Base-by-base conservation (phyloP, 73 alveolate genomes). In the Halteria grandinella region DNA sequence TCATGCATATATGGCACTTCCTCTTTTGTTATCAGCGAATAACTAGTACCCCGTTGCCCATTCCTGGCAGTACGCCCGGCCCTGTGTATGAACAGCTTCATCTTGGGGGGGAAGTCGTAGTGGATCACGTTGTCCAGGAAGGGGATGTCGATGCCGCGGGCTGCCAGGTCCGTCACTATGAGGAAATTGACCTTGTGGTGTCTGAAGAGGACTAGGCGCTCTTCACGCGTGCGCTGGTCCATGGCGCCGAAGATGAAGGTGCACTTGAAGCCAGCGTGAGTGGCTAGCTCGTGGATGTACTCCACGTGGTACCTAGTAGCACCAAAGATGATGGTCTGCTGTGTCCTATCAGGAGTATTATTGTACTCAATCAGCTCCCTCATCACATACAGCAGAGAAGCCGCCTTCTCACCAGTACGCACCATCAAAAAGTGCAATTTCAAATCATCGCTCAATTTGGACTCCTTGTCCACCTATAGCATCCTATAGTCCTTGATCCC, bases 21-120 rank as follows among this genome's bases (percentile, higher is more conserved):
- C 14, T 93, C 93, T 39, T 86, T 82, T 48, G 96, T 83, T 12
- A 93, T 79, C 17, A 97, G 76, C 53, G 93, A 87, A 75, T 86
- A 95, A 39, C 93, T 87, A 14, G 85, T 69, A n/a, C 99, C 99
- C 43, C 85, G 70, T 73, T 94, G 78, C 0, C 99, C 99, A 41
- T 96, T 96, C 91, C 99, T 95, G 21, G 99, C 99, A 52, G 99
- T 96, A 77, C 99, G 83, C n/a, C 99, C 99, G 3, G 97, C 92
- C 85, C 99, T 79, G 72, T 97, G 99, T 17, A 97, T 94, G 75
- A 97, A 95, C 69, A 95, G 87, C 79, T 97, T 93, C 55, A 95
- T 93, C 29, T 90, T 86, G 34, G 97, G 93, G 0, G 99, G 99
- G 69, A 95, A 97, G 60, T 95, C 99, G 75, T 69, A 97, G 88